Conservation (phyloP, 2,329 filamentous ascomycete genomes). For the Aspergillus viridinutans region DNA sequence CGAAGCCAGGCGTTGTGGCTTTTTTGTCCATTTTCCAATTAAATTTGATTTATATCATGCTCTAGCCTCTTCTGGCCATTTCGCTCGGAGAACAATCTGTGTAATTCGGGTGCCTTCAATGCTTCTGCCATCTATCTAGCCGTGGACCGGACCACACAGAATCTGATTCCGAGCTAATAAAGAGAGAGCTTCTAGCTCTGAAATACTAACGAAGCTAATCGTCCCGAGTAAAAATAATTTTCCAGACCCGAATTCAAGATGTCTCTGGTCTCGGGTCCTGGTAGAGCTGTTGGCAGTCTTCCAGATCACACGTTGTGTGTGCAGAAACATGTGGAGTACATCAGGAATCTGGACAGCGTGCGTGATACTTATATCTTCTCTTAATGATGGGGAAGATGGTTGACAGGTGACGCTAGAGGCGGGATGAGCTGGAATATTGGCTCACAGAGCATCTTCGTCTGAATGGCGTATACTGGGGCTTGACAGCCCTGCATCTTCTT, state of each 20-base stretch:
- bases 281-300: conserved; percentile 46
- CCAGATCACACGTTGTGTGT: conserved; percentile 50
- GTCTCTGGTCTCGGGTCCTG: conserved; percentile 59
- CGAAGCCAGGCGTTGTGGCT: not conserved
- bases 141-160: not conserved
- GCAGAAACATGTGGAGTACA: conserved; percentile 80
- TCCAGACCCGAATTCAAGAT: conserved; percentile 34
- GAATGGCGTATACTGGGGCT: conserved; percentile 94
- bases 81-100: not conserved
- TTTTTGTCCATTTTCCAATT: not conserved
- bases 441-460: conserved; percentile 93
- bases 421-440: conserved; percentile 96
- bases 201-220: not conserved
- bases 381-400: conserved; percentile 19
- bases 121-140: not conserved
- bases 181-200: not conserved
- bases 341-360: conserved; percentile 85
- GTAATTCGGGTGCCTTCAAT: not conserved
- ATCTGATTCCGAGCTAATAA: not conserved
- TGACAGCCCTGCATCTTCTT: conserved; percentile 83
- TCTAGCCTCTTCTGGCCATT: not conserved
- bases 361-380: conserved; percentile 36
- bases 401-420: conserved; percentile 56
- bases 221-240: not conserved
- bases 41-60: not conserved